These are phyloP conservation scores for Eremothecium gossypii DNA, from an alignment of 1,139 yeast genomes.

Conservation along the genomic window DNA sequence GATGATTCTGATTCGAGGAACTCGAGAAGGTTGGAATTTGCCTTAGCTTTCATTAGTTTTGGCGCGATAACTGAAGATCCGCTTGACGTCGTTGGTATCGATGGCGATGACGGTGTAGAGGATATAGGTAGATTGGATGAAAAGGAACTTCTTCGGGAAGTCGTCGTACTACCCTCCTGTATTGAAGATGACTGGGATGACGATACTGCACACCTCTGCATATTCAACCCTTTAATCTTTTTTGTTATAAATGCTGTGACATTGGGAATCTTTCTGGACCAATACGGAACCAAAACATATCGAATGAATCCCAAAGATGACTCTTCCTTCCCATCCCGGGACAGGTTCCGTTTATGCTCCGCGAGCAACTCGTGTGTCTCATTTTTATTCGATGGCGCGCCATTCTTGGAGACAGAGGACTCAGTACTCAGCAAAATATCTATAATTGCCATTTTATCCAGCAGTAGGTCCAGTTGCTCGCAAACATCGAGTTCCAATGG, in stretches of 20 bases:
- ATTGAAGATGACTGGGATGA: not conserved
- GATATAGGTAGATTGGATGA: conserved; percentile 8
- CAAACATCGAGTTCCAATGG: conserved; percentile 16
- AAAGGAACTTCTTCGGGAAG: conserved; percentile 7
- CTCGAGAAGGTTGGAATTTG: conserved; percentile 21
- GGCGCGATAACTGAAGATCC: conserved; percentile 1
- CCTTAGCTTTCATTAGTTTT: conserved; percentile 12
- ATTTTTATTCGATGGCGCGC: not conserved
- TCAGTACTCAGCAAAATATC: conserved; percentile 39
- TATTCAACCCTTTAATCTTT: conserved; percentile 41
- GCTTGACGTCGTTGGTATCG: not conserved
- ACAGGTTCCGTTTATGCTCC: conserved; percentile 19
- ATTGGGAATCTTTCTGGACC: conserved; percentile 40
- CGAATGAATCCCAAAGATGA: conserved; percentile 44
- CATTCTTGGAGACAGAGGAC: conserved; percentile 10
- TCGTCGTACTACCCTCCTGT: not conserved
- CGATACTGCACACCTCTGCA: conserved; percentile 21
- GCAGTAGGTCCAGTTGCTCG: conserved; percentile 35
- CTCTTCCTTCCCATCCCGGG: conserved; percentile 23
- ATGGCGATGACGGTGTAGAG: conserved; percentile 14
- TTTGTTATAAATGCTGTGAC: conserved; percentile 40
- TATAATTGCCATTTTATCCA: conserved; percentile 49
- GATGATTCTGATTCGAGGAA: conserved; percentile 19
- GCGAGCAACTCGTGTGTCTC: conserved; percentile 7
- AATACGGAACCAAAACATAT: conserved; percentile 47